Conservation (phyloP, 2,329 filamentous ascomycete genomes). For the Fusarium transvaalense region DNA sequence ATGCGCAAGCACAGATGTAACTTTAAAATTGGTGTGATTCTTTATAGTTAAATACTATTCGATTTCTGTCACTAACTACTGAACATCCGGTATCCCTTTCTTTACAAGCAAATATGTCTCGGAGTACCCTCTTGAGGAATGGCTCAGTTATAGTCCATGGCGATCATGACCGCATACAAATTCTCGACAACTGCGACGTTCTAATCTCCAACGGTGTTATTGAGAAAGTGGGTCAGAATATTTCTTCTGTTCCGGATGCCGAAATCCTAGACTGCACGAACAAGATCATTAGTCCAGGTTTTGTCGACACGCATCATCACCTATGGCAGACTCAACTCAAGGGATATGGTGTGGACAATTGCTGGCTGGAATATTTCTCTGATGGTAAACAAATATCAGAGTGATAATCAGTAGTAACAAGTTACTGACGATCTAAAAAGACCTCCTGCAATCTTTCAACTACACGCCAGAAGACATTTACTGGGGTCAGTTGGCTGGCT, state of each 20-base stretch:
- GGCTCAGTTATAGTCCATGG: background rate
- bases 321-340: slow-evolving; percentile 27
- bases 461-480: background rate
- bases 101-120: background rate
- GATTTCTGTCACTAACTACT: too few species aligned
- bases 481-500: slow-evolving; percentile 8
- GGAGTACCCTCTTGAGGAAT: background rate
- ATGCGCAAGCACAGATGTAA: background rate
- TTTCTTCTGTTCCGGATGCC: background rate
- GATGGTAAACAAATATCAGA: background rate
- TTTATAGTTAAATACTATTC: background rate
- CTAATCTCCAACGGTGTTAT: background rate
- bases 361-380: slow-evolving; percentile 4
- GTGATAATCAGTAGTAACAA: rapidly evolving
- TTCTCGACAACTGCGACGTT: background rate
- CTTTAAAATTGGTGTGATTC: background rate
- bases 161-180: background rate
- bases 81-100: background rate
- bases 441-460: background rate
- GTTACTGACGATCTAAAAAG: rapidly evolving
- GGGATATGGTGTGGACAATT: background rate
- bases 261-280: slow-evolving; percentile 19
- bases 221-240: background rate
- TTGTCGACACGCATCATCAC: slow-evolving; percentile 38
- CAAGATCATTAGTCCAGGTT: slow-evolving; percentile 31